Evolutionary conservation across 2,329 filamentous ascomycete genomes (phyloP), one percentile per base, ranked within the genome.

Genomic region (Albifimbria verrucaria): DNA sequence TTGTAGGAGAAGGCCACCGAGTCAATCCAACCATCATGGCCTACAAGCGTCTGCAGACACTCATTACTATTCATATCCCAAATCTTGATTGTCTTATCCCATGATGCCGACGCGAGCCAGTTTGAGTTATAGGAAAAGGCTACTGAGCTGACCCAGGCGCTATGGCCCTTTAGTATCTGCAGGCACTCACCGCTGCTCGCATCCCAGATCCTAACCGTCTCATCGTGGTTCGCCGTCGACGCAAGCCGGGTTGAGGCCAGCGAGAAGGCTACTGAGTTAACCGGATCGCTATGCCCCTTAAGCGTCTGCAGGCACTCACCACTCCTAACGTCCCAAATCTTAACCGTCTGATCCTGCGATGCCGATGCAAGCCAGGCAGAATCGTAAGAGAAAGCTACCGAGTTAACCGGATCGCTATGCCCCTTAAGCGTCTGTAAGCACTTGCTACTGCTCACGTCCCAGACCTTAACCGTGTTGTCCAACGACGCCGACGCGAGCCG

Each of bases 361-460:
- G 24, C 51, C 15, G 53, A 51, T 21, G 45, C 51, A n/a, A 57
- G 21, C 32, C 17, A 46, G 36, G 7, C 17, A n/a, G 21, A 23
- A 47, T 57, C 41, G 7, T 41, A 12, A 15, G 50, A 51, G 32
- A 60, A 56, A 17, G 46, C 53, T 15, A 60, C 48, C 22, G 56
- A 57, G 3, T 2, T 26, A n/a, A 56, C 46, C 10, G 2, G 28
- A 23, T 20, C 32, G 45, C 20, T 39, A 56, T 57, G 52, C 48
- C 56, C 56, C 39, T 54, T 42, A 43, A 57, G 53, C 23, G 52
- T 59, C 41, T 51, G 42, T 18, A 50, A 24, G 32, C 50, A 54
- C 22, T 20, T 3, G 46, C 55, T 50, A 7, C 52, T 52, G 5
- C 7, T 26, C 11, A 46, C 32, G 46, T 55, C 51, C 56, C 52